Percentiles rank a stretch among this genome's conserved stretches.
Conservation (phyloP, 257 asterid genomes). For the Petrea volubilis region DNA sequence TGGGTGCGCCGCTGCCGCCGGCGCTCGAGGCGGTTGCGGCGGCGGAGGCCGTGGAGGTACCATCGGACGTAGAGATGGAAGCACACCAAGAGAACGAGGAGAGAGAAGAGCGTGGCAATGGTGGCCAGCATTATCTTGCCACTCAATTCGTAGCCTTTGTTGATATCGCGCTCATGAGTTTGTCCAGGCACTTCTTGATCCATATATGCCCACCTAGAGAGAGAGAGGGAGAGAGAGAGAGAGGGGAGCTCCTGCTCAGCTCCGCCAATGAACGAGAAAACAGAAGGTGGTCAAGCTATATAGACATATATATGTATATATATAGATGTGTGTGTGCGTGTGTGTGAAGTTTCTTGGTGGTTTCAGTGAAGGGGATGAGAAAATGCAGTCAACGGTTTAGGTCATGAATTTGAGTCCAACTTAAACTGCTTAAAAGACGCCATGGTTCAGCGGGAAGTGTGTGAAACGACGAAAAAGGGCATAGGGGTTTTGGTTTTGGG, state of each 20-base stretch:
- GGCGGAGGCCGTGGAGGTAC: slow-evolving; percentile 22
- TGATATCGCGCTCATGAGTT: neutral
- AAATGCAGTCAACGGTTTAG: neutral
- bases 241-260: no score
- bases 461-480: slow-evolving; percentile 3
- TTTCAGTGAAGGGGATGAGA: neutral
- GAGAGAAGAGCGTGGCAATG: neutral
- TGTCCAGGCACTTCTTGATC: neutral
- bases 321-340: neutral
- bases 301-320: neutral
- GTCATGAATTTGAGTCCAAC: neutral
- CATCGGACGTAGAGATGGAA: slow-evolving; percentile 23
- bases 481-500: neutral
- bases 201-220: neutral
- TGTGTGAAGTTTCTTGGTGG: neutral
- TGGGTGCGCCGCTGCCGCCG: slow-evolving; percentile 11
- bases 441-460: neutral
- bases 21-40: slow-evolving; percentile 12
- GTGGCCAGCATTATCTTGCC: slow-evolving; percentile 15
- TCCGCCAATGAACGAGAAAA: neutral
- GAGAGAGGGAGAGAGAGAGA: neutral
- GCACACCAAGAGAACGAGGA: slow-evolving; percentile 14
- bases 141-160: neutral
- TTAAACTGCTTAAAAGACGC: neutral
- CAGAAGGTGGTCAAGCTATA: neutral